A percentile compares a stretch with the other conserved stretches of the same genome.
Conservation (phyloP, 257 asterid genomes). For the Ligustrum vulgare region DNA sequence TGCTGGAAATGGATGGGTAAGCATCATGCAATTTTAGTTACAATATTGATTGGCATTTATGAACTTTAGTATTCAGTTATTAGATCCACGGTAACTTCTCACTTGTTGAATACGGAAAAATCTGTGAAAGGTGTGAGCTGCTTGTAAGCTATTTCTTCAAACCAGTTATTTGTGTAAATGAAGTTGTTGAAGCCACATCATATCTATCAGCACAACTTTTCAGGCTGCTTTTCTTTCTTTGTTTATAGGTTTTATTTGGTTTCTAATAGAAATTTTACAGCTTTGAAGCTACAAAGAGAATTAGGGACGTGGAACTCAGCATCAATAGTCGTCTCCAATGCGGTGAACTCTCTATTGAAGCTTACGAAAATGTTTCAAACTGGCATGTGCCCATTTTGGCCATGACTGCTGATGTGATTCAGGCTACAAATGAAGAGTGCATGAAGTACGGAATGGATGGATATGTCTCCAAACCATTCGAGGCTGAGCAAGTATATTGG, state of each 20-base stretch:
- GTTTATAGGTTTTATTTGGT: not conserved
- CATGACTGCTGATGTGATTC: constrained; percentile 97
- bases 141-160: too few relatives aligned
- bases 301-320: constrained; percentile 56
- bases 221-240: not conserved
- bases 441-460: constrained; percentile 77
- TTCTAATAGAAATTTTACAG: constrained; percentile 33
- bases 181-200: not conserved
- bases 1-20: constrained; percentile 99
- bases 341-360: constrained; percentile 50
- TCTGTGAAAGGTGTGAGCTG: too few relatives aligned
- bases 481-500: constrained; percentile 87
- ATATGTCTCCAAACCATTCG: constrained; percentile 88
- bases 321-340: constrained; percentile 40
- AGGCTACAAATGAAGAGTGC: constrained; percentile 80
- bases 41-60: too few relatives aligned
- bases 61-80: not conserved
- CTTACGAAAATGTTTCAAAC: constrained; percentile 38
- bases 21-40: not conserved
- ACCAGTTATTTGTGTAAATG: too few relatives aligned
- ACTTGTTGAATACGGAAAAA: too few relatives aligned
- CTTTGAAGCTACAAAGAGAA: constrained; percentile 78
- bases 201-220: not conserved
- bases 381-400: constrained; percentile 98
- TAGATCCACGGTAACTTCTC: not conserved